Conservation (phyloP, 225 moss, liverwort and hornwort genomes). For the Bryoerythrophyllum caledonicum region DNA sequence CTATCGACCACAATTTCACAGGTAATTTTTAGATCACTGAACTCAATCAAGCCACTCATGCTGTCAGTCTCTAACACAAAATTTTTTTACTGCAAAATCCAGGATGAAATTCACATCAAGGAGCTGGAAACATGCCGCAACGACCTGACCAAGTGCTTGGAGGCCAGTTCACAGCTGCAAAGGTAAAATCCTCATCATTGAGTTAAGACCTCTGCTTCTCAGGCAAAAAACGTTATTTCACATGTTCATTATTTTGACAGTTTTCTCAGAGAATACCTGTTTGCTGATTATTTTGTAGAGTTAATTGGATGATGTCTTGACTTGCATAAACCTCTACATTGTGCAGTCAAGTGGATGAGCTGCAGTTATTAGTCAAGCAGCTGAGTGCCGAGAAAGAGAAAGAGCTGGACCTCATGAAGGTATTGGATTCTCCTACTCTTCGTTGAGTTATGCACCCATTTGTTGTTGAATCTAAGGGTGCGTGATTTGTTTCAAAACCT, state of each 20-base stretch:
- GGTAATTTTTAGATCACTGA: constrained; percentile 33
- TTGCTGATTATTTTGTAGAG: neutral
- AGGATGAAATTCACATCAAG: constrained; percentile 63
- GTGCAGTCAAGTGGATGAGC: constrained; percentile 72
- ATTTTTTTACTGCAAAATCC: constrained; percentile 3
- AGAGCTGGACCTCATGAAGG: constrained; percentile 44
- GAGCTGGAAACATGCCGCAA: constrained; percentile 82
- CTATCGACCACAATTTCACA: constrained; percentile 55
- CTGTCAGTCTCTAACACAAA: neutral
- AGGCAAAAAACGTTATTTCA: too few species aligned
- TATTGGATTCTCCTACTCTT: neutral
- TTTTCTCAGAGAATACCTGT: neutral
- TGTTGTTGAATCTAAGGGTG: neutral
- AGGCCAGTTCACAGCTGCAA: constrained; percentile 74
- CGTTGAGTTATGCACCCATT: neutral
- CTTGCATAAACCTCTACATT: neutral
- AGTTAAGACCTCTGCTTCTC: neutral
- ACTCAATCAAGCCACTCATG: neutral
- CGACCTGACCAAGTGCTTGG: constrained; percentile 78
- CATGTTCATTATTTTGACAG: too few species aligned
- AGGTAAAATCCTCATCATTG: constrained; percentile 38
- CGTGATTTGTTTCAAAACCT: neutral
- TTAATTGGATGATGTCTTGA: neutral
- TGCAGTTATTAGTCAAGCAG: constrained; percentile 54
- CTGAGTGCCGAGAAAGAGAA: constrained; percentile 42